A percentile compares a stretch with the other conserved stretches of the same genome.
phyloP scores from a whole-genome alignment of 1,139 yeast species.

The Candida tropicalis region DNA sequence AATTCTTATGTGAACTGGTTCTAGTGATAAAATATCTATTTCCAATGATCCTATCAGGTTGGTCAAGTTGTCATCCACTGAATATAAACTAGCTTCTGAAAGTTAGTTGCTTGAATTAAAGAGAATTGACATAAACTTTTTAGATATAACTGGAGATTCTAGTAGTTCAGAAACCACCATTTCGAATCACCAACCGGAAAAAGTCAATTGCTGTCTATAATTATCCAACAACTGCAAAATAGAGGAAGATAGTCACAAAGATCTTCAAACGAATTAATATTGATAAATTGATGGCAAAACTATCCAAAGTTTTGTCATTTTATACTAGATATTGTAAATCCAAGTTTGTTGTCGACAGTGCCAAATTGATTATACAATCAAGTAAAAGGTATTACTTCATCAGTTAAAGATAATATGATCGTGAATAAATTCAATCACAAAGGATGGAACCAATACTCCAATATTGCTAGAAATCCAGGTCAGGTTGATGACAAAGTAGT shows the following conservation, averaged over 20 bases:
- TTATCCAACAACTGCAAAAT: conserved; percentile 53
- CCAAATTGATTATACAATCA: conserved; percentile 67
- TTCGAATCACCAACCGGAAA: too few species aligned
- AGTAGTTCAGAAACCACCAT: conserved; percentile 28
- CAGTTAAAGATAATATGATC: conserved; percentile 31
- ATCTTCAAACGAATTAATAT: conserved; percentile 46
- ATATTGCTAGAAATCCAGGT: conserved; percentile 44
- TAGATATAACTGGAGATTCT: conserved; percentile 65
- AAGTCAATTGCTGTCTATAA: conserved; percentile 47
- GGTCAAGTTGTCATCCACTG: conserved; percentile 40
- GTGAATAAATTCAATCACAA: conserved; percentile 35
- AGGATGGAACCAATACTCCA: conserved; percentile 49
- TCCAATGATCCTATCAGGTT: conserved; percentile 22
- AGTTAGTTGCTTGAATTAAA: conserved; percentile 55
- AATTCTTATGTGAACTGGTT: not conserved
- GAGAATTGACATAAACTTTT: conserved; percentile 58
- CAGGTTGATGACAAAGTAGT: conserved; percentile 50
- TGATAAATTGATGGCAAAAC: conserved; percentile 50
- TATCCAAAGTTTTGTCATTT: conserved; percentile 68
- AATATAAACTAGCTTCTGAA: conserved; percentile 52
- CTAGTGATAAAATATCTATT: not conserved
- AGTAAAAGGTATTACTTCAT: conserved; percentile 47
- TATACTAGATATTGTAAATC: conserved; percentile 80
- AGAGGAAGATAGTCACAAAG: conserved; percentile 40
- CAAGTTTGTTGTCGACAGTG: conserved; percentile 67